Evolutionary conservation across 192 early-diverging fungal species (phyloP).

Genomic region (Coemansia biformis): DNA sequence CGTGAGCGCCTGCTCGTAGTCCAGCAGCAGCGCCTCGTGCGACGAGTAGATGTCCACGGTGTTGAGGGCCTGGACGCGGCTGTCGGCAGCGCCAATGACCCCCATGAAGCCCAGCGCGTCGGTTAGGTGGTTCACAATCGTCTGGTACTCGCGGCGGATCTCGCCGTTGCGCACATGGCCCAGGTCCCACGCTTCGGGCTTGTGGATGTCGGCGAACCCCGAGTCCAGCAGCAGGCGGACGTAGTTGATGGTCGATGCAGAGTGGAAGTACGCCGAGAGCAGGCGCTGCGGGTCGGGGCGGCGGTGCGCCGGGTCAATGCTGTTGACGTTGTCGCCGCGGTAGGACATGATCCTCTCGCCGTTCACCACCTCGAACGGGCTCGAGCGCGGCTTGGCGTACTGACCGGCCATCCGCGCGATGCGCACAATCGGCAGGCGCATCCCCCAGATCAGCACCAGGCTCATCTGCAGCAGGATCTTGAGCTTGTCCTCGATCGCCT

Average conservation of each 20-base stretch:
- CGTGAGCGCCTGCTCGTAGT: slow-evolving; percentile 87
- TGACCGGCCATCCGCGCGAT: slow-evolving; percentile 99
- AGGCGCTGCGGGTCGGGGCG: slow-evolving; percentile 91
- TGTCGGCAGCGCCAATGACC: slow-evolving; percentile 81
- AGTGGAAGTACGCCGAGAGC: slow-evolving; percentile 93
- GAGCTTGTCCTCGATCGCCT: slow-evolving; percentile 89
- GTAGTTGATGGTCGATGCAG: slow-evolving; percentile 93
- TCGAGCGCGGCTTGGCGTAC: slow-evolving; percentile 97
- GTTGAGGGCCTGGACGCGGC: slow-evolving; percentile 52
- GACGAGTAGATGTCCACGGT: slow-evolving; percentile 91
- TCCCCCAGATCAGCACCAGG: slow-evolving; percentile 90
- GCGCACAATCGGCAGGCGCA: slow-evolving; percentile 84
- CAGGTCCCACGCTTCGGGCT: slow-evolving; percentile 83
- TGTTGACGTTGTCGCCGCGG: slow-evolving; percentile 98
- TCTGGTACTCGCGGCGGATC: slow-evolving; percentile 82
- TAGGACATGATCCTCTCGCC: slow-evolving; percentile 81
- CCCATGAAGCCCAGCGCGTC: slow-evolving; percentile 93
- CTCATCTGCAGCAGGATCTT: slow-evolving; percentile 98
- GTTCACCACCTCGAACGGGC: slow-evolving; percentile 79
- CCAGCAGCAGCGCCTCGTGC: slow-evolving; percentile 92
- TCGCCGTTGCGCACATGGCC: slow-evolving; percentile 76
- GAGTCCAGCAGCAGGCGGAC: slow-evolving; percentile 75
- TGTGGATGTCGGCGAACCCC: slow-evolving; percentile 90
- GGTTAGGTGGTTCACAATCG: slow-evolving; percentile 78
- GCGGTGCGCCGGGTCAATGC: slow-evolving; percentile 78